Evolutionary conservation across 2,329 filamentous ascomycete genomes (phyloP), one percentile per base, ranked within the genome.

Genomic region (Boeremia lycopersici): DNA sequence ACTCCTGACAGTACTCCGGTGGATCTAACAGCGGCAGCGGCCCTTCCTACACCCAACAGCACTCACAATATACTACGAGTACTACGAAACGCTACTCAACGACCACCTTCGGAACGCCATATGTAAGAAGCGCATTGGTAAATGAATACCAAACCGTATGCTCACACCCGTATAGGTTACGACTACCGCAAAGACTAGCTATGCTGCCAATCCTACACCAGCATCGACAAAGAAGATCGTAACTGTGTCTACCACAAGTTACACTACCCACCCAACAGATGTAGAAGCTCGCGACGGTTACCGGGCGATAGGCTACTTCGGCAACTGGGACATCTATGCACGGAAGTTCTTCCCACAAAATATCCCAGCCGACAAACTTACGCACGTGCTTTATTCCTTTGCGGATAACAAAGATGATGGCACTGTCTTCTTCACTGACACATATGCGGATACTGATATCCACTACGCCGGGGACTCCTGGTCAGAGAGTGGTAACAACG

Each of bases 371-470:
- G 84, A 92, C 49, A 89, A 90, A 51, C 84, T 97, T 36, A 98
- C 93, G 0, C 93, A 98, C 70, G 77, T 98, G 4, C 85, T 97
- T 13, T 97, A 97, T 67, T 83, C 93, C 13, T 98, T 98, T 76
- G 93, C 91, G 69, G 96, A 97, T 72, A 85, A 96, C 54, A 84
- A 85, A 2, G 90, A 93, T 3, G 86, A 83, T 29, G 93, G 93
- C 44, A 90, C 96, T 75, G 91, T 76, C 38, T 56, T 66, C 40
- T 47, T 72, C 9, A 69, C 63, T 4, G 69, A 73, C 52, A 55
- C 50, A 4, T 72, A 64, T 43, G 64, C 69, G 7, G 69, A 72
- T 36, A 56, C 77, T 1, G 79, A 91, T 48, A 90, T 89, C 67
- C 87, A 86, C 67, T 71, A 64, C 28, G 28, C 46, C 1, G 78